A percentile compares a stretch with the other conserved stretches of the same genome.
Evolutionary conservation across 2,329 filamentous ascomycete genomes (phyloP).

Genomic region (Niveomyces coronatus): DNA sequence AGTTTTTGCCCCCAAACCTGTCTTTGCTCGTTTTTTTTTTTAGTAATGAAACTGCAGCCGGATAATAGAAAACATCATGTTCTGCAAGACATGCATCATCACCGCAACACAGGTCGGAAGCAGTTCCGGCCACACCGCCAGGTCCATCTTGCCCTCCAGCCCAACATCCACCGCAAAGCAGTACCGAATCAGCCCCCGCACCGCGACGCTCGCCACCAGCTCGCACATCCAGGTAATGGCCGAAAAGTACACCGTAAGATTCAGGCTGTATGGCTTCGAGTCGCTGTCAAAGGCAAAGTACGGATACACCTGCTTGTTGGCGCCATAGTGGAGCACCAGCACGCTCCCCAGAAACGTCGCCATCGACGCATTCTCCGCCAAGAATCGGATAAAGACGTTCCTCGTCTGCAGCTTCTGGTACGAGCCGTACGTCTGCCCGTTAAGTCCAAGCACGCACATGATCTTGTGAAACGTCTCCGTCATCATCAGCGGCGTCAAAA

Average conservation of each 20-base stretch:
- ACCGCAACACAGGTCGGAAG: slow-evolving; percentile 56
- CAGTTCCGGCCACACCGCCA: slow-evolving; percentile 57
- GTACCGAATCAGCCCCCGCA: slow-evolving; percentile 46
- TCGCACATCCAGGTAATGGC: slow-evolving; percentile 58
- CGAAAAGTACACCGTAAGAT: slow-evolving; percentile 52
- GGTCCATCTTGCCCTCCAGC: slow-evolving; percentile 52
- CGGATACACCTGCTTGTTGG: slow-evolving; percentile 58
- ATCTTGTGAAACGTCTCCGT: slow-evolving; percentile 46
- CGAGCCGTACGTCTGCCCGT: slow-evolving; percentile 47
- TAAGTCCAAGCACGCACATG: slow-evolving; percentile 43
- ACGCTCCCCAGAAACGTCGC: slow-evolving; percentile 56
- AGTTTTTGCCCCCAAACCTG: too few species aligned
- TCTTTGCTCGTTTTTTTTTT: too few species aligned
- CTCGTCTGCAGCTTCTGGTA: slow-evolving; percentile 58
- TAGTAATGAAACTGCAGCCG: slow-evolving; percentile 45
- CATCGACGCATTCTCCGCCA: slow-evolving; percentile 60
- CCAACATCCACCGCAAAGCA: slow-evolving; percentile 53
- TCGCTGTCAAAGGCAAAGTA: slow-evolving; percentile 54
- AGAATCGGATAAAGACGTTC: slow-evolving; percentile 56
- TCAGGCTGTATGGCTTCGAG: slow-evolving; percentile 46
- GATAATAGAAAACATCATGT: slow-evolving; percentile 62
- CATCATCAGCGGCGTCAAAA: slow-evolving; percentile 55
- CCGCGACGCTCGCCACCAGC: slow-evolving; percentile 49
- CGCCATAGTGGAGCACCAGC: slow-evolving; percentile 54
- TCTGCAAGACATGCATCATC: slow-evolving; percentile 58